Evolutionary conservation across 2,329 filamentous ascomycete species (phyloP).

Genomic region (Colletotrichum horii): DNA sequence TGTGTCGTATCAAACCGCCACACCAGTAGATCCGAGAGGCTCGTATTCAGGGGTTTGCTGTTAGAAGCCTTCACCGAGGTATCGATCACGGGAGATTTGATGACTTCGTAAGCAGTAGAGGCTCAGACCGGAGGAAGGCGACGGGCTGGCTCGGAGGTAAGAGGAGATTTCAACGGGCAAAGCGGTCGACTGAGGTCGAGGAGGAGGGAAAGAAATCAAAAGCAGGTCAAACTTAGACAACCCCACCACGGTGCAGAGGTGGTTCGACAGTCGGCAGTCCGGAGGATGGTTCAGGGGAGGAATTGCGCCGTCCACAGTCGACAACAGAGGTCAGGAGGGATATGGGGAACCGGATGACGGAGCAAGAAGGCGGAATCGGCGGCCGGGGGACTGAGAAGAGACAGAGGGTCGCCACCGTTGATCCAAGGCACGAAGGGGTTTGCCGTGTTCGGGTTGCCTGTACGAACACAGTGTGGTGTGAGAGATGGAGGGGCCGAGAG

Average conservation of each 20-base stretch:
- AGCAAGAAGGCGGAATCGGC: constrained; percentile 12
- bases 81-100: background rate
- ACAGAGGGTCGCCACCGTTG: constrained; percentile 10
- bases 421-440: constrained; percentile 6
- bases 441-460: background rate
- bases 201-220: background rate
- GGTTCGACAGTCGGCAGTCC: constrained; percentile 18
- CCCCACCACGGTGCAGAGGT: constrained; percentile 17
- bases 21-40: background rate
- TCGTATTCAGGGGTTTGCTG: background rate
- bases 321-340: background rate
- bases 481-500: background rate
- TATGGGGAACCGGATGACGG: constrained; percentile 11
- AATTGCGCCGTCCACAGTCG: constrained; percentile 7
- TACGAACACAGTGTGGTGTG: constrained; percentile 4
- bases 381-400: background rate
- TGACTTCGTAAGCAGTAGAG: background rate
- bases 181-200: background rate
- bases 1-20: background rate
- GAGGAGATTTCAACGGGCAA: background rate
- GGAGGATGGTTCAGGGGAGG: constrained; percentile 1
- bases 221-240: constrained; percentile 11
- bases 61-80: background rate
- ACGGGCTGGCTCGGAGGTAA: background rate
- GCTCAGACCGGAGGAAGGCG: background rate